A percentile compares a stretch with the other conserved stretches of the same genome.
phyloP scores from a whole-genome alignment of 768 basidiomycete genomes.

The Termitomyces sp. region DNA sequence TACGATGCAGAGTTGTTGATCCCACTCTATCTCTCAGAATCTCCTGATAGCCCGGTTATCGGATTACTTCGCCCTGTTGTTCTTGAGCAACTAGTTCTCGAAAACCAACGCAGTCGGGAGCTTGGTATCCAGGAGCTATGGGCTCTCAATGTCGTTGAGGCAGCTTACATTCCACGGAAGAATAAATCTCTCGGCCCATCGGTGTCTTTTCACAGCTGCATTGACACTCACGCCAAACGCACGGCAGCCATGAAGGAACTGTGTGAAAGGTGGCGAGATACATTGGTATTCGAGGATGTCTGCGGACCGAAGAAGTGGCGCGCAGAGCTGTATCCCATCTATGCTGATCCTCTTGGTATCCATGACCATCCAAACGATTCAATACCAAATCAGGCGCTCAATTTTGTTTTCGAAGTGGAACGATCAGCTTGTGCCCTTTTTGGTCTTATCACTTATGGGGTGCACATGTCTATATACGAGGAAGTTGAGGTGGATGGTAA shows the following conservation, averaged over 20 bases:
- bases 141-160: conserved; percentile 30
- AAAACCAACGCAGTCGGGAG: conserved; percentile 34
- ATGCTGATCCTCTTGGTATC: conserved; percentile 60
- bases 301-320: conserved; percentile 83
- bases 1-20: conserved; percentile 40
- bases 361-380: conserved; percentile 40
- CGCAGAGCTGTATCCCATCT: conserved; percentile 76
- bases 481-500: conserved; percentile 28
- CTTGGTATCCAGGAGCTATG: conserved; percentile 32
- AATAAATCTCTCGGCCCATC: conserved; percentile 23
- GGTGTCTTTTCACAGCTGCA: conserved; percentile 45
- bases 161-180: conserved; percentile 14
- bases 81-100: conserved; percentile 45
- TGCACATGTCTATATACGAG: conserved; percentile 81
- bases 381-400: conserved; percentile 30
- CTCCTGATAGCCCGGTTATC: conserved; percentile 48
- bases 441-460: conserved; percentile 86
- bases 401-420: conserved; percentile 87
- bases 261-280: conserved; percentile 74
- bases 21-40: conserved; percentile 49
- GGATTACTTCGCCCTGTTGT: conserved; percentile 58
- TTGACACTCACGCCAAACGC: conserved; percentile 54
- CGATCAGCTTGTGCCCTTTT: conserved; percentile 85
- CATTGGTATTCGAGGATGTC: conserved; percentile 51
- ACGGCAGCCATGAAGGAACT: conserved; percentile 58